phyloP scores from a whole-genome alignment of 2,329 filamentous ascomycete species.

The Coniochaeta sp. region DNA sequence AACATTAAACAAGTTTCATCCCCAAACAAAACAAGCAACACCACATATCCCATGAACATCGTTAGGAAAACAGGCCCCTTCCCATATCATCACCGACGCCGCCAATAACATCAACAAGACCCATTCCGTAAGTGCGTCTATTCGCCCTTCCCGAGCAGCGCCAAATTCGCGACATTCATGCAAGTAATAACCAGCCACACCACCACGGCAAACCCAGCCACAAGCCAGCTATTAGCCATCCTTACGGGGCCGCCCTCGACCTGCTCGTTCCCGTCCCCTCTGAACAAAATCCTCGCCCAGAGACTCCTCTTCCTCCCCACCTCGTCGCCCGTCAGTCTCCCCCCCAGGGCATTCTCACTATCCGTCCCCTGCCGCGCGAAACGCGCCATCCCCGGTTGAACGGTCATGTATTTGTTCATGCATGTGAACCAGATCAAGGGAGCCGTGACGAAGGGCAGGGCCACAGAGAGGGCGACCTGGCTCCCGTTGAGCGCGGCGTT shows the following conservation, averaged over 20 bases:
- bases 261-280: background rate
- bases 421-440: conserved; percentile 84
- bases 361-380: conserved; percentile 19
- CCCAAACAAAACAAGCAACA: no score
- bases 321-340: background rate
- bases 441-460: conserved; percentile 75
- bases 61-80: no score
- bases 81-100: no score
- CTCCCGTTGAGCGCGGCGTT: conserved; percentile 65
- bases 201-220: conserved; percentile 39
- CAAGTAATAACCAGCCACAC: conserved; percentile 60
- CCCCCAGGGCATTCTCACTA: conserved; percentile 54
- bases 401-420: conserved; percentile 72
- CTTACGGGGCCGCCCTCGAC: conserved; percentile 27
- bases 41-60: no score
- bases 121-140: no score
- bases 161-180: conserved; percentile 74
- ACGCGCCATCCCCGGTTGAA: conserved; percentile 37
- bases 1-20: no score
- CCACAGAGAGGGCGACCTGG: conserved; percentile 72
- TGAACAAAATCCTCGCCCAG: background rate
- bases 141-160: conserved; percentile 52
- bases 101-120: no score
- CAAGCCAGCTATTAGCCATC: conserved; percentile 69
- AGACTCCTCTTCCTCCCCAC: background rate